These are phyloP conservation scores for Sisymbrium irio DNA, from an alignment of 345 rosid species.

Conservation along the genomic window DNA sequence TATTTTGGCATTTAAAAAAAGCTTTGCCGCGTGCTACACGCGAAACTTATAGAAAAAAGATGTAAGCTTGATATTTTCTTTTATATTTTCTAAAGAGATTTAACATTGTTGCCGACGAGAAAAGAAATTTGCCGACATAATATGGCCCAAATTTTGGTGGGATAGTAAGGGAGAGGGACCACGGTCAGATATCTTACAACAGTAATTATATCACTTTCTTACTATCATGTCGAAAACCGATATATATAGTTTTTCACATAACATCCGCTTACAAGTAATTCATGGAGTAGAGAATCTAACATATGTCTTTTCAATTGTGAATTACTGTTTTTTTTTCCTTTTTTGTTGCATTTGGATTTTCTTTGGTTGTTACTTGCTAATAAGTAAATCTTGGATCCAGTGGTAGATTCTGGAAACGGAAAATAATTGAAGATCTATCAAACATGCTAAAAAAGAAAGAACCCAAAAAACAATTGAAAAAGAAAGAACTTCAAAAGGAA, in stretches of 20 bases:
- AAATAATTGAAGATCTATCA: neutral
- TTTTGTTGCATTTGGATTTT: neutral
- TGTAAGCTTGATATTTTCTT: neutral
- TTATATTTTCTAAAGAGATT: neutral
- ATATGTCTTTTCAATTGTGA: neutral
- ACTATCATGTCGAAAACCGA: neutral
- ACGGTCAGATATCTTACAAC: no score
- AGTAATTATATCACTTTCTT: neutral
- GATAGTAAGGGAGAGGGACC: neutral
- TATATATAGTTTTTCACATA: neutral
- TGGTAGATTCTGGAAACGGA: neutral
- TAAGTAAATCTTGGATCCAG: neutral
- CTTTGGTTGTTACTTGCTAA: neutral
- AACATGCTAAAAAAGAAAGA: neutral
- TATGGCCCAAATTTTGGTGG: neutral
- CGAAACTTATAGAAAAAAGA: neutral
- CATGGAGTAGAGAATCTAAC: neutral
- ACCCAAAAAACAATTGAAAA: neutral
- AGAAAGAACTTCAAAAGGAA: neutral
- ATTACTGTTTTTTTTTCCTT: neutral
- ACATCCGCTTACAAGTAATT: neutral
- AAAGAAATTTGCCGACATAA: neutral
- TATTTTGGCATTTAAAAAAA: neutral
- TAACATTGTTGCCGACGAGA: neutral
- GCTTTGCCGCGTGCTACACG: conserved; percentile 2